A percentile compares a stretch with the other conserved stretches of the same genome.
These are phyloP conservation scores for Cyberlindnera amylophila DNA, from an alignment of 805 yeast species.

Conservation along the genomic window DNA sequence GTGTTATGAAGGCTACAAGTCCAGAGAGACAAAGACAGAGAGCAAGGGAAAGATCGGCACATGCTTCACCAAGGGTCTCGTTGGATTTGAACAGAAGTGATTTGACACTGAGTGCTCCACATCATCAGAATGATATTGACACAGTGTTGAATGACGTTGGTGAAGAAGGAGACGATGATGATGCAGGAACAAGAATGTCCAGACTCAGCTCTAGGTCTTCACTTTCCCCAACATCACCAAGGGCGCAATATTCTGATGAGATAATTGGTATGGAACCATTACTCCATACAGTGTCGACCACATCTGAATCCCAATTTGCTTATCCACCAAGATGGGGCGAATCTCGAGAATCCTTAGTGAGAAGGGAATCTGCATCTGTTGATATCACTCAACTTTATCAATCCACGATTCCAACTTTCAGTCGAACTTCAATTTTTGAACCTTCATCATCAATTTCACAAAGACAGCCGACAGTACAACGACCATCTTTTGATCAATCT, in stretches of 20 bases:
- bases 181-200: slow-evolving; percentile 4
- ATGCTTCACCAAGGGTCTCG: slow-evolving; percentile 18
- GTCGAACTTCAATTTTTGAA: slow-evolving; percentile 6
- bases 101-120: slow-evolving; percentile 3
- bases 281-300: slow-evolving; percentile 18
- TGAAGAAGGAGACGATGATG: slow-evolving; percentile 3
- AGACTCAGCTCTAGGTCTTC: slow-evolving; percentile 17
- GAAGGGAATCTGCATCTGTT: slow-evolving; percentile 30
- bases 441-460: not conserved
- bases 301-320: slow-evolving; percentile 4
- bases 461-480: slow-evolving; percentile 4
- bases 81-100: slow-evolving; percentile 13
- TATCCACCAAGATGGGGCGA: slow-evolving; percentile 15
- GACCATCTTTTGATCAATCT: slow-evolving; percentile 2
- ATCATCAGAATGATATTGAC: slow-evolving; percentile 7
- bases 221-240: slow-evolving; percentile 3
- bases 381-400: slow-evolving; percentile 36
- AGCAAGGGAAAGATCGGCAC: slow-evolving; percentile 16
- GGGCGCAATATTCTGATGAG: slow-evolving; percentile 11
- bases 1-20: slow-evolving; percentile 32
- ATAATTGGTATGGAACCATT: slow-evolving; percentile 29
- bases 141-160: slow-evolving; percentile 4
- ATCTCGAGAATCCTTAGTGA: slow-evolving; percentile 30
- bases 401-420: slow-evolving; percentile 14
- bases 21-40: slow-evolving; percentile 25